phyloP scores from a whole-genome alignment of 225 moss, liverwort and hornwort genomes.

The Polytrichum formosum region DNA sequence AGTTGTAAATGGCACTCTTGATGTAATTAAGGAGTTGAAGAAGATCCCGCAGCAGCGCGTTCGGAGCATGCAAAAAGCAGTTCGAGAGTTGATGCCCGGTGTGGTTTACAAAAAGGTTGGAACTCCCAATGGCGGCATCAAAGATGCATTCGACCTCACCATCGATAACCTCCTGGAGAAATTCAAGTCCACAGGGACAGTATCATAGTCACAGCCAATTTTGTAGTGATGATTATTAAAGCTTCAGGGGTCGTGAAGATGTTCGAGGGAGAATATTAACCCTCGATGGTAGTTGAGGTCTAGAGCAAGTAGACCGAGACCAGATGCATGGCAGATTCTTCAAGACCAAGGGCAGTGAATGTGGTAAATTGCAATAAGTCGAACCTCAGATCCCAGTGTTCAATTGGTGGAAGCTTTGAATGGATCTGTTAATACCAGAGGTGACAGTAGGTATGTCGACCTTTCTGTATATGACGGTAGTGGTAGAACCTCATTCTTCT shows the following conservation, averaged over 20 bases:
- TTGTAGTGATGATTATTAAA: background rate
- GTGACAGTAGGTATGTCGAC: too few species aligned
- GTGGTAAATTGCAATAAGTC: too few species aligned
- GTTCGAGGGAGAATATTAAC: too few species aligned
- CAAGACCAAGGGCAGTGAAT: too few species aligned
- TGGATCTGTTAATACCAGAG: too few species aligned
- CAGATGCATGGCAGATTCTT: too few species aligned
- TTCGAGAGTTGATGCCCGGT: slow-evolving; percentile 29
- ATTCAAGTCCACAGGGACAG: slow-evolving; percentile 1
- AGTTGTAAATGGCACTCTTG: slow-evolving; percentile 11
- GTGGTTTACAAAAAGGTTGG: slow-evolving; percentile 35
- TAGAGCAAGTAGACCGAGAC: too few species aligned
- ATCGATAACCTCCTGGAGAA: slow-evolving; percentile 26
- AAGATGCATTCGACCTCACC: slow-evolving; percentile 47
- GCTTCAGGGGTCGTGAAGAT: background rate
- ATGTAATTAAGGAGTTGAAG: slow-evolving; percentile 31
- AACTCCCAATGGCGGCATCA: slow-evolving; percentile 8
- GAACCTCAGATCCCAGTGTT: too few species aligned
- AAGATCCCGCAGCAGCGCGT: slow-evolving; percentile 20
- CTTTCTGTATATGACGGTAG: too few species aligned
- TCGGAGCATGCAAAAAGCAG: slow-evolving; percentile 27
- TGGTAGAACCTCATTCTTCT: too few species aligned
- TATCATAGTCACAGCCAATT: background rate
- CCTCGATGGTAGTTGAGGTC: too few species aligned
- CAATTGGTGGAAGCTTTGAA: too few species aligned